Base-by-base conservation (phyloP, 441 rosid species). In the Lepidium campestre region DNA sequence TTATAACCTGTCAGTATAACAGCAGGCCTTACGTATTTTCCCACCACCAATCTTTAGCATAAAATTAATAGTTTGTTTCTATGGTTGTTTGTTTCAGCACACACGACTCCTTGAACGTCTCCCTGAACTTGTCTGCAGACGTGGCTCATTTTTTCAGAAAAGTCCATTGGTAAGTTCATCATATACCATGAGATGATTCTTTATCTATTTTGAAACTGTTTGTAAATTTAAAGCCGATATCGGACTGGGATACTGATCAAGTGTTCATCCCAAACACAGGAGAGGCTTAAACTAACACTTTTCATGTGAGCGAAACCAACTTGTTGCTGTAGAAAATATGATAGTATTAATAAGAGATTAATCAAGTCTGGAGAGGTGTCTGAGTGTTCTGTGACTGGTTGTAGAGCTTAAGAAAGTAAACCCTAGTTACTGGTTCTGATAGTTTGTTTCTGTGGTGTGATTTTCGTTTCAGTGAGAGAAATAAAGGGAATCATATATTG, bases 91-190 rank as follows among this genome's bases (percentile, higher is more conserved):
- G 58, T 67, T 58, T 69, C 93, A 95, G 99, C 99, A 95, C 79
- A 66, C 57, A 54, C 81, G 76, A 45, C 98, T 95, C 48, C 62
- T 88, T 53, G 97, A 91, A 77, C 85, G 95, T 81, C 93, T 89
- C 63, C 99, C 96, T 75, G 86, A 80, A 46, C 80, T 95, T 78
- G 79, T 83, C 66, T 80, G 66, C 77, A 92, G 79, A 73, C 95
- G 96, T 53, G 91, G 93, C 64, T 70, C 81, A 23, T 85, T 85
- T 72, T 75, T 81, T 67, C 98, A 90, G 75, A 90, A 88, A 81
- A 78, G 70, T 71, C 83, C 82, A 66, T 45, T 69, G 61, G 99
- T 95, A 86, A 90, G 97, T 85, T 52, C 70, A 75, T 68, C 52
- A 57, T 4, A 34, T 59, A 52, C 41, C 10, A 6, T 36, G 45